Percentiles rank a stretch among this genome's conserved stretches.
phyloP scores from a whole-genome alignment of 768 basidiomycete genomes.

The Aureoboletus auriporus region DNA sequence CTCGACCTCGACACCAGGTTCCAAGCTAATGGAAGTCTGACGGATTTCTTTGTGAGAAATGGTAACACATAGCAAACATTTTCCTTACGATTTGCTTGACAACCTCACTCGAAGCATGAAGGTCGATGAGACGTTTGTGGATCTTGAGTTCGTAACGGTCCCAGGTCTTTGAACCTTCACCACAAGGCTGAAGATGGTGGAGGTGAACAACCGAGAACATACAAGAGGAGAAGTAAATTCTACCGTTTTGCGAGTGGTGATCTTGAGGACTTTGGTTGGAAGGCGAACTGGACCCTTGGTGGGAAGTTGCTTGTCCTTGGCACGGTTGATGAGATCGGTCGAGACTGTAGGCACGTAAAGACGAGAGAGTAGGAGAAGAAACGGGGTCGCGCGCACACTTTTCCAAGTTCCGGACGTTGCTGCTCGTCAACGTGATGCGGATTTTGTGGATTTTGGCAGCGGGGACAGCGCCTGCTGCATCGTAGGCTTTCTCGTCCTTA shows the following conservation, averaged over 20 bases:
- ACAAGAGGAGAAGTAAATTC: constrained; percentile 27
- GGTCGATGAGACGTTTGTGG: constrained; percentile 99
- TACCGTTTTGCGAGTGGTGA: constrained; percentile 98
- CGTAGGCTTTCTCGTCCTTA: constrained; percentile 98
- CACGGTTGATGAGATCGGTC: constrained; percentile 92
- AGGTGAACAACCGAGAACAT: neutral
- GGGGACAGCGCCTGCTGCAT: constrained; percentile 85
- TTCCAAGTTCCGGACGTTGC: constrained; percentile 97
- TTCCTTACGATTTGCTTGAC: constrained; percentile 97
- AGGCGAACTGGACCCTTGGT: constrained; percentile 99
- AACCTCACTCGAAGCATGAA: constrained; percentile 97
- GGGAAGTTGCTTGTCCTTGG: constrained; percentile 99
- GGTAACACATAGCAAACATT: neutral
- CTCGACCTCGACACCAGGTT: constrained; percentile 98
- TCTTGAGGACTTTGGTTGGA: constrained; percentile 97
- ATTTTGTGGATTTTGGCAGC: constrained; percentile 97
- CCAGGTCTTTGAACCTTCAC: constrained; percentile 99
- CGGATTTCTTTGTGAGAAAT: constrained; percentile 4
- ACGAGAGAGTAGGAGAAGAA: neutral
- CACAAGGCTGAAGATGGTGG: constrained; percentile 74
- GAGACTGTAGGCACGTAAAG: constrained; percentile 61
- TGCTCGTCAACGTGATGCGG: constrained; percentile 96
- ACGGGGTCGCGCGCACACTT: constrained; percentile 65
- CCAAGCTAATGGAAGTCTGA: constrained; percentile 97
- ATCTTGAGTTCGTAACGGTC: constrained; percentile 99